A percentile compares a stretch with the other conserved stretches of the same genome.
phyloP scores from a whole-genome alignment of 2,329 filamentous ascomycete genomes.

The Alternaria burnsii region DNA sequence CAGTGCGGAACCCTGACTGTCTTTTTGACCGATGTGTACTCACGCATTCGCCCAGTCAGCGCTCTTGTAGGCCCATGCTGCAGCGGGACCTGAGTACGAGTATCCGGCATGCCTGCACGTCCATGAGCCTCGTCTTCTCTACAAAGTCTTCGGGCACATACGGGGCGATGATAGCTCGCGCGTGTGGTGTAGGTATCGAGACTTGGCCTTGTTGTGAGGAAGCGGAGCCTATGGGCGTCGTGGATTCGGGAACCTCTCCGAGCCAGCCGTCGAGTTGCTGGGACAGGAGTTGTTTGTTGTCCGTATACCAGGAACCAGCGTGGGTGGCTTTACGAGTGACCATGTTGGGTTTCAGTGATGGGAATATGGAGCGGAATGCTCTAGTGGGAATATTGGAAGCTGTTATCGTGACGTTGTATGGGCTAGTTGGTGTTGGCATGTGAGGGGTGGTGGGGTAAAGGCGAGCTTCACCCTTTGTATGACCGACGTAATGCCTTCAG shows the following conservation, averaged over 20 bases:
- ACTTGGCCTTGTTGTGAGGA: conserved; percentile 49
- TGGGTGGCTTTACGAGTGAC: conserved; percentile 70
- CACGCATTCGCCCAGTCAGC: conserved; percentile 81
- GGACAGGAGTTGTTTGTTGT: conserved; percentile 66
- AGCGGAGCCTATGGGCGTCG: conserved; percentile 67
- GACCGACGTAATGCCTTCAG: conserved; percentile 15
- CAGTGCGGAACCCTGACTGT: background rate
- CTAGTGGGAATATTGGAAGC: background rate
- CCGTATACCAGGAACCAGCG: conserved; percentile 87
- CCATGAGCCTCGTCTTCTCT: conserved; percentile 36
- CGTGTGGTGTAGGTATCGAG: conserved; percentile 73
- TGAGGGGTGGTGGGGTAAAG: conserved; percentile 12
- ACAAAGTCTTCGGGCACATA: conserved; percentile 60
- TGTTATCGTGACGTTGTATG: conserved; percentile 1
- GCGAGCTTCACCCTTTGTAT: conserved; percentile 6
- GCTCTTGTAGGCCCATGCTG: conserved; percentile 92
- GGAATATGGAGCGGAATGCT: background rate
- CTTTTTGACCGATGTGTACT: conserved; percentile 38
- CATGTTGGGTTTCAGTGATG: conserved; percentile 32
- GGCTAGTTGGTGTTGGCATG: conserved; percentile 3
- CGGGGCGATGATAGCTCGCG: conserved; percentile 91
- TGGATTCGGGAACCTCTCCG: conserved; percentile 70
- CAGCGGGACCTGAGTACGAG: conserved; percentile 87
- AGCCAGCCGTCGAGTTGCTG: conserved; percentile 78
- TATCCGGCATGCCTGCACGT: conserved; percentile 86